Percentiles rank a stretch among this genome's conserved stretches.
Evolutionary conservation across 2,329 filamentous ascomycete genomes (phyloP).

Genomic region (Decorospora gaudefroyi): DNA sequence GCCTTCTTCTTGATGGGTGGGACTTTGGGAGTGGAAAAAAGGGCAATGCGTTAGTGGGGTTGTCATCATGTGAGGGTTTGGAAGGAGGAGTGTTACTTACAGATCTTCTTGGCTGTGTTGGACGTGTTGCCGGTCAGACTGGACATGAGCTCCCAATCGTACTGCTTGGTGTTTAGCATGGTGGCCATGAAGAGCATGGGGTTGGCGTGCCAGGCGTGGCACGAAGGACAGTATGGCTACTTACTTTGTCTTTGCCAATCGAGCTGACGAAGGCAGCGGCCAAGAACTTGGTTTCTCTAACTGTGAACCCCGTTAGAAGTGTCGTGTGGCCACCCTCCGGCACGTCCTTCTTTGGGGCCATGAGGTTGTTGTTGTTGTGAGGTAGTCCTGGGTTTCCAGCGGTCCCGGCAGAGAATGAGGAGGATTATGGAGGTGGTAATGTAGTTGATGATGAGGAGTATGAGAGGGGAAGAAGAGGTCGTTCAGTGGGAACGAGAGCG

Average conservation of each 20-base stretch:
- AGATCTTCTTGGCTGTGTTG: slow-evolving; percentile 43
- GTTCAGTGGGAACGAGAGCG: neutral
- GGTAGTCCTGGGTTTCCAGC: too few relatives aligned
- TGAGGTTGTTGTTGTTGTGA: slow-evolving; percentile 4
- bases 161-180: slow-evolving; percentile 24
- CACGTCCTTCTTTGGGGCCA: slow-evolving; percentile 37
- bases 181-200: too few relatives aligned
- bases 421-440: neutral
- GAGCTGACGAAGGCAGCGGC: slow-evolving; percentile 40
- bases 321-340: slow-evolving; percentile 2
- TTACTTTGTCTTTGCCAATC: slow-evolving; percentile 37
- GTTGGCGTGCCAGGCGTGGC: neutral
- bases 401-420: neutral
- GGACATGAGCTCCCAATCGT: slow-evolving; percentile 39
- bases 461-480: neutral
- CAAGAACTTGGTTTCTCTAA: slow-evolving; percentile 35
- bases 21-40: slow-evolving; percentile 21
- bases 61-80: neutral
- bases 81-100: slow-evolving; percentile 1
- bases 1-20: slow-evolving; percentile 41
- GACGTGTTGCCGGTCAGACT: slow-evolving; percentile 36
- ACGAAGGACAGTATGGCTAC: neutral
- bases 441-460: neutral
- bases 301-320: slow-evolving; percentile 28
- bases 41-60: neutral